These are phyloP conservation scores for Leishmania gerbilli DNA, from an alignment of 208 protist genomes.

Conservation along the genomic window DNA sequence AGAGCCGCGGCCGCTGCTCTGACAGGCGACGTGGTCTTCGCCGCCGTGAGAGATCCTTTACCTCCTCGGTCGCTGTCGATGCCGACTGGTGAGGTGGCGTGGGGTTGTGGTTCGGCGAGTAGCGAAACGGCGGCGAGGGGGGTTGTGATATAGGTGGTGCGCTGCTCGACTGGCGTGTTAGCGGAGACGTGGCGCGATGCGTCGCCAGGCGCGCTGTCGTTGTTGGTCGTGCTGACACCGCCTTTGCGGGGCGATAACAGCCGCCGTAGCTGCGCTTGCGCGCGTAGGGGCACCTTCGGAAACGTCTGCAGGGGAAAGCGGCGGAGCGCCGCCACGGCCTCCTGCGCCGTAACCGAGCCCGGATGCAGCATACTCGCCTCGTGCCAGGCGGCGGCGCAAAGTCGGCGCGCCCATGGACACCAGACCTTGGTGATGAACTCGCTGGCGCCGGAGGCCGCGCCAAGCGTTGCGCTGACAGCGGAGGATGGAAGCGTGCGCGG, in stretches of 20 bases:
- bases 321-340: conserved; percentile 1
- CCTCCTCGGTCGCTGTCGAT: neutral
- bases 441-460: conserved; percentile 6
- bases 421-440: conserved; percentile 20
- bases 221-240: no score
- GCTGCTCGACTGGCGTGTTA: conserved; percentile 23
- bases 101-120: neutral
- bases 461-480: neutral
- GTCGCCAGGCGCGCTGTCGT: neutral
- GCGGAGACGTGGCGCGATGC: neutral
- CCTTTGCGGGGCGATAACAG: neutral
- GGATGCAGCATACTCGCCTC: conserved; percentile 3
- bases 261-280: conserved; percentile 1
- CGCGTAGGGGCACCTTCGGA: neutral
- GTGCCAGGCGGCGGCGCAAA: conserved; percentile 6
- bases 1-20: neutral
- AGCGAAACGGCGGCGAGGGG: conserved; percentile 4
- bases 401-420: conserved; percentile 17
- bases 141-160: conserved; percentile 19
- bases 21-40: neutral
- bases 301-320: neutral
- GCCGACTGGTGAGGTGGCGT: neutral
- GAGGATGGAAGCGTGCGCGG: neutral
- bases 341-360: neutral
- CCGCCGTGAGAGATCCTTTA: neutral